These are phyloP conservation scores for Pleurotus eryngii DNA, from an alignment of 768 basidiomycete species.

Conservation along the genomic window DNA sequence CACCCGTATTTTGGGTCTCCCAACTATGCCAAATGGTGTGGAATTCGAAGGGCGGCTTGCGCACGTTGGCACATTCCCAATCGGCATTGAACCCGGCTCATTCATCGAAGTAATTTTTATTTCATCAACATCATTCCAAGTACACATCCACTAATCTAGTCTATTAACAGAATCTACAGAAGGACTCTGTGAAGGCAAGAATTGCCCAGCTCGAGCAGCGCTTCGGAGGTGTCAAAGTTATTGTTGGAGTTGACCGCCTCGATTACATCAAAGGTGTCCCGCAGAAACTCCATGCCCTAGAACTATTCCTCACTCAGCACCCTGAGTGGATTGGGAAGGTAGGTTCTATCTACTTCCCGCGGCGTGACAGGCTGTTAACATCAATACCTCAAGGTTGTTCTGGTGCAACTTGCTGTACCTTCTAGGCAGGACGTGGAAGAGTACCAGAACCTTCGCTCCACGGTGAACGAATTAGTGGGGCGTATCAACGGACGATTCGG, in stretches of 20 bases:
- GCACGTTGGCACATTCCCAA: constrained; percentile 98
- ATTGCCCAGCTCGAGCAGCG: constrained; percentile 81
- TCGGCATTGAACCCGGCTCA: constrained; percentile 93
- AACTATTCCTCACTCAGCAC: constrained; percentile 94
- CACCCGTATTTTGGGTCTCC: constrained; percentile 90
- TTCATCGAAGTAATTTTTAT: constrained; percentile 68
- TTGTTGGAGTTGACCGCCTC: constrained; percentile 96
- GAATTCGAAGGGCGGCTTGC: constrained; percentile 94
- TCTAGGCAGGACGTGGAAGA: constrained; percentile 98
- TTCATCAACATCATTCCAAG: background rate
- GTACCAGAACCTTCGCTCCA: constrained; percentile 94
- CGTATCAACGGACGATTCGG: constrained; percentile 98
- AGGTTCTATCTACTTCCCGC: constrained; percentile 9
- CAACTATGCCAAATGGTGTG: constrained; percentile 98
- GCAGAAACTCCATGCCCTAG: constrained; percentile 94
- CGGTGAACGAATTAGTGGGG: constrained; percentile 96
- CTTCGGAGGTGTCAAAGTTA: constrained; percentile 93
- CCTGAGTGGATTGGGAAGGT: constrained; percentile 99
- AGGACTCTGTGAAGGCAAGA: constrained; percentile 76
- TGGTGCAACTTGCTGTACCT: constrained; percentile 96
- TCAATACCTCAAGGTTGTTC: constrained; percentile 61
- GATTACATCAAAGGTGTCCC: constrained; percentile 99
- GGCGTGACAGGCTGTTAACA: background rate
- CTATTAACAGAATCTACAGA: constrained; percentile 63
- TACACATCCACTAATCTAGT: constrained; percentile 7